These are phyloP conservation scores for Chytridiales sp. DNA, from an alignment of 371 early-diverging fungal species.

Conservation along the genomic window DNA sequence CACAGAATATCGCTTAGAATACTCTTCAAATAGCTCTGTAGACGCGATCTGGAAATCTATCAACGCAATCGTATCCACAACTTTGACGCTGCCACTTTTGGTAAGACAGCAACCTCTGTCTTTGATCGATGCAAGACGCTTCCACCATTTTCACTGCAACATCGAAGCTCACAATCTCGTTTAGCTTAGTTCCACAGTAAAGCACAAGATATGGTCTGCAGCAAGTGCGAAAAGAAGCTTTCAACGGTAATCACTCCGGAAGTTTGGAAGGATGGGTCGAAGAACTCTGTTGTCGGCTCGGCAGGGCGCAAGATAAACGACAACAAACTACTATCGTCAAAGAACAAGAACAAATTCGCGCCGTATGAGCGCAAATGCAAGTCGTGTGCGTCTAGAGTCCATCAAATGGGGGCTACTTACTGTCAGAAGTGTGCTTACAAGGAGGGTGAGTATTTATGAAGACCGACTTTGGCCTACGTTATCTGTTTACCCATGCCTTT, in stretches of 20 bases:
- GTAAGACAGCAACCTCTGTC: no score
- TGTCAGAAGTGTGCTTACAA: slow-evolving; percentile 75
- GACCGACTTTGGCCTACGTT: not conserved
- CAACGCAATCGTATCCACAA: no score
- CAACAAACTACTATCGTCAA: slow-evolving; percentile 68
- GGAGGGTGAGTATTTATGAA: slow-evolving; percentile 44
- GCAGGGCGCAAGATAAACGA: slow-evolving; percentile 62
- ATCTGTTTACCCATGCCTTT: not conserved
- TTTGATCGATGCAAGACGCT: no score
- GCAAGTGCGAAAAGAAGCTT: slow-evolving; percentile 71
- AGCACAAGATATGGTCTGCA: slow-evolving; percentile 53
- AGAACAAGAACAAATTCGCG: slow-evolving; percentile 49
- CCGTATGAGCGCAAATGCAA: slow-evolving; percentile 64
- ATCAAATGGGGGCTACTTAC: slow-evolving; percentile 63
- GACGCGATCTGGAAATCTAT: no score
- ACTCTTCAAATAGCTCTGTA: no score
- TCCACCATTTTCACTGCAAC: no score
- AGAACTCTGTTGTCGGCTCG: slow-evolving; percentile 50
- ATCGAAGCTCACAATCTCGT: no score
- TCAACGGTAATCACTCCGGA: slow-evolving; percentile 48
- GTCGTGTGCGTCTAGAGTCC: slow-evolving; percentile 63
- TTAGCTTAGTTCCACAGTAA: no score
- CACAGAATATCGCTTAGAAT: no score
- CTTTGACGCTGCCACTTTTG: no score
- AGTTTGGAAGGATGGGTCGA: slow-evolving; percentile 67